These are phyloP conservation scores for Trapa incisa DNA, from an alignment of 345 rosid species.

Conservation along the genomic window DNA sequence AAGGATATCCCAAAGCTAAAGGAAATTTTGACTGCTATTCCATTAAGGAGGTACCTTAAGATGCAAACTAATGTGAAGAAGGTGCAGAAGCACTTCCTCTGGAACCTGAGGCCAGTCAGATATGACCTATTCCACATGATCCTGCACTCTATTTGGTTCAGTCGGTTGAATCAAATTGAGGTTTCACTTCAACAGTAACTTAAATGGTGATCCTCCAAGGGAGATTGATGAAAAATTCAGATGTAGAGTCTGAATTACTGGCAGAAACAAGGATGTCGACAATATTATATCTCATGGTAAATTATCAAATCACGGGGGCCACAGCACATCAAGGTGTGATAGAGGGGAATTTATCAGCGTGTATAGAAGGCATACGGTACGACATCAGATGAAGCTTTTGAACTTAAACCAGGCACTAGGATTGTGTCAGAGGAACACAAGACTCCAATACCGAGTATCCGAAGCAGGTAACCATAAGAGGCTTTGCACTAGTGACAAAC, in stretches of 20 bases:
- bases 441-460: no score
- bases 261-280: neutral
- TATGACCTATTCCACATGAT: slow-evolving; percentile 90
- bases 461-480: no score
- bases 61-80: slow-evolving; percentile 64
- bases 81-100: slow-evolving; percentile 81
- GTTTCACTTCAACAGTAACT: slow-evolving; percentile 10
- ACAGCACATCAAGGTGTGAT: neutral
- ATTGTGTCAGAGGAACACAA: no score
- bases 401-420: no score
- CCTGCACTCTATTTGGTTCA: slow-evolving; percentile 83
- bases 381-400: no score
- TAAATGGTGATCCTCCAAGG: neutral
- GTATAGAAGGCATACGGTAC: no score
- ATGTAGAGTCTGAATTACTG: neutral
- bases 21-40: slow-evolving; percentile 59
- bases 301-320: neutral
- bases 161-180: slow-evolving; percentile 42
- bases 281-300: neutral
- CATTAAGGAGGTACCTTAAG: slow-evolving; percentile 44
- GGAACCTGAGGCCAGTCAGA: slow-evolving; percentile 61
- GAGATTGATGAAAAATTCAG: slow-evolving; percentile 1
- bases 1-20: slow-evolving; percentile 74
- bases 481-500: no score
- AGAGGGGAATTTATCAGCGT: neutral